Evolutionary conservation across 1,284 basidiomycete species (phyloP), one percentile per base, ranked within the genome.

Genomic region (Mycocalia duriaeana): DNA sequence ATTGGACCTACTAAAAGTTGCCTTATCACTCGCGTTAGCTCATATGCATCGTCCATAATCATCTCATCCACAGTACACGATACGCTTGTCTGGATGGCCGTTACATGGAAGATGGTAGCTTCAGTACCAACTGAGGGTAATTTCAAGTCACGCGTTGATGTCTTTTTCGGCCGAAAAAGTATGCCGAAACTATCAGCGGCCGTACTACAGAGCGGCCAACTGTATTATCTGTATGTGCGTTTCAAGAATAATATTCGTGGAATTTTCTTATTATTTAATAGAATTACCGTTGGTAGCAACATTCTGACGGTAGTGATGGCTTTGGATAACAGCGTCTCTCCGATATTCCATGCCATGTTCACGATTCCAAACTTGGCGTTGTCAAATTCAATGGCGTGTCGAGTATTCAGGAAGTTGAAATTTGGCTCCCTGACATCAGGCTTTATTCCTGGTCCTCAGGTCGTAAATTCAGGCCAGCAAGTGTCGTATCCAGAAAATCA

Each of bases 331-430:
- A 24, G 4, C 23, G 43, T 31, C 9, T 37, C 26, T 5, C 13
- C 31, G 31, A 16, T 16, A 13, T 18, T 25, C 44, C 42, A 31
- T 22, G 41, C 26, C 11, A 47, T 38, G 35, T 54, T 51, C 3
- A 37, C 41, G 13, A 36, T 51, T 3, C 46, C 50, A 3, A 49
- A 53, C 39, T 20, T 53, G 1, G 48, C 47, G 0, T 23, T 55
- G 20, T 48, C 52, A 25, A 53, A 55, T 44, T 47, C 49, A 20
- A 50, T 57, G 42, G 52, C 50, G 18, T 50, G 51, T 25, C 48
- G 48, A 16, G 51, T 57, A 2, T 55, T 46, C 44, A 42, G 55
- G 20, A 47, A 53, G n/a, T n/a, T n/a, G n/a, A n/a, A n/a, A n/a
- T n/a, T n/a, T n/a, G n/a, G n/a, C n/a, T n/a, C n/a, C n/a, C n/a